phyloP scores from a whole-genome alignment of 768 basidiomycete species.

The Daedaleopsis sinensis region DNA sequence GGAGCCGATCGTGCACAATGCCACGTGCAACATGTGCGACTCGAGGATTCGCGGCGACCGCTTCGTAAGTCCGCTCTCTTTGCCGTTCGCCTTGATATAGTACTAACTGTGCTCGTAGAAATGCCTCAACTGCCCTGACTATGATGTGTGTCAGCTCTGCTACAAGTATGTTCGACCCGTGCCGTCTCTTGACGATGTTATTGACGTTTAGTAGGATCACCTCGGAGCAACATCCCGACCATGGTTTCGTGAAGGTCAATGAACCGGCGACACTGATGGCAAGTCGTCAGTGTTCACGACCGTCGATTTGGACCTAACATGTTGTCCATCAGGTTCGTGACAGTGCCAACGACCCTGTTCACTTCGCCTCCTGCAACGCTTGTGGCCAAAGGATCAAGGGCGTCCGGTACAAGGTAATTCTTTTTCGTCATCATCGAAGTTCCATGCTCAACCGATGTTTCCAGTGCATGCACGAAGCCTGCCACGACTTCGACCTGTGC shows the following conservation, averaged over 20 bases:
- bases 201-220: slow-evolving; percentile 50
- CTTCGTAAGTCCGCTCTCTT: slow-evolving; percentile 54
- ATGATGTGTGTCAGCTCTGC: slow-evolving; percentile 73
- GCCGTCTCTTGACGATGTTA: background rate
- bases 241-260: slow-evolving; percentile 69
- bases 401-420: slow-evolving; percentile 69
- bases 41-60: slow-evolving; percentile 69
- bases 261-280: slow-evolving; percentile 62
- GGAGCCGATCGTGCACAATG: slow-evolving; percentile 52
- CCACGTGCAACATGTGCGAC: slow-evolving; percentile 79
- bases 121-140: slow-evolving; percentile 84
- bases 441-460: background rate
- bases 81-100: background rate
- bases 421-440: too few relatives aligned
- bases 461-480: slow-evolving; percentile 78
- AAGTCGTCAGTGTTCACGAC: slow-evolving; percentile 25
- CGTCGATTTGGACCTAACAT: background rate
- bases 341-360: slow-evolving; percentile 33
- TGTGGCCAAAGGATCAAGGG: slow-evolving; percentile 61
- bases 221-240: slow-evolving; percentile 72
- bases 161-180: slow-evolving; percentile 48
- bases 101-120: slow-evolving; percentile 47
- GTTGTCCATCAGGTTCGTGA: slow-evolving; percentile 34
- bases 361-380: slow-evolving; percentile 65
- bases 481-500: slow-evolving; percentile 85